Conservation (phyloP, 1,139 yeast genomes). For the Sugiyamaella grinbergsii region DNA sequence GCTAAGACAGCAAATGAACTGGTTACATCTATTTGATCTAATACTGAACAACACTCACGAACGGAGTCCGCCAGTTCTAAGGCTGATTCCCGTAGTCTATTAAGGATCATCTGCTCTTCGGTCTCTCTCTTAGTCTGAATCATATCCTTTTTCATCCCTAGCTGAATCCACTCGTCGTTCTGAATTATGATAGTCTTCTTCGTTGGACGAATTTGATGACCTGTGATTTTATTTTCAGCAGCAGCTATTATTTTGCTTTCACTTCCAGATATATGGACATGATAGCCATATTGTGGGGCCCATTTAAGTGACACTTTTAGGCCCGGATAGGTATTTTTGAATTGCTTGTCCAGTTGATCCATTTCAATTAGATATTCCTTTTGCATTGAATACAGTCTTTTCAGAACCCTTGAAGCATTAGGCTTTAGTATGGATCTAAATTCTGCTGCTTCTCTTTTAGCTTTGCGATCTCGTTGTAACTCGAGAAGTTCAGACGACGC, state of each 20-base stretch:
- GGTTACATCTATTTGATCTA: constrained; percentile 73
- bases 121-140: constrained; percentile 35
- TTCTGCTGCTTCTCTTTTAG: constrained; percentile 27
- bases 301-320: constrained; percentile 38
- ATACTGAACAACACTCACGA: constrained; percentile 50
- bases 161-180: constrained; percentile 35
- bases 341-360: constrained; percentile 28
- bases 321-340: constrained; percentile 26
- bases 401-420: constrained; percentile 31
- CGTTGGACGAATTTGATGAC: constrained; percentile 32
- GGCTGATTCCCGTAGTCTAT: constrained; percentile 47
- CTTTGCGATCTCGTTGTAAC: constrained; percentile 17
- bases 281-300: constrained; percentile 42
- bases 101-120: constrained; percentile 53
- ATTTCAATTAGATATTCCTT: constrained; percentile 28
- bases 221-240: constrained; percentile 24
- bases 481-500: constrained; percentile 19
- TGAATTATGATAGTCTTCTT: constrained; percentile 34
- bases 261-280: constrained; percentile 32
- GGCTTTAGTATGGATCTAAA: constrained; percentile 30
- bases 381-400: constrained; percentile 33
- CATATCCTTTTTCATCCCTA: constrained; percentile 39
- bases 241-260: constrained; percentile 13
- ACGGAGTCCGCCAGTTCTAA: constrained; percentile 47
- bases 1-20: constrained; percentile 74